Base-by-base conservation (phyloP, 805 yeast species). In the Candida silvicultrix region DNA sequence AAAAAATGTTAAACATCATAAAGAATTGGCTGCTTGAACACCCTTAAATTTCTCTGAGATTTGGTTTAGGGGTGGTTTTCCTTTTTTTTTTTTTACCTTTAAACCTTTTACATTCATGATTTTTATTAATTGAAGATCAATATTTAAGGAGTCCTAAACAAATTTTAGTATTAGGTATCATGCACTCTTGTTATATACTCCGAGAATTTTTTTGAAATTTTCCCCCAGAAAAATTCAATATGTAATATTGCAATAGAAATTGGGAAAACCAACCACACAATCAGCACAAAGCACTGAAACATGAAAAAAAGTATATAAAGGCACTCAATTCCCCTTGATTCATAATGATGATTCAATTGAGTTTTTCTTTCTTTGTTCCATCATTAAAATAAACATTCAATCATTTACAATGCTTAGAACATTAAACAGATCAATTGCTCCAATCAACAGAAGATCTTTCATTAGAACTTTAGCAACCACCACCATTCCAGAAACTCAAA, bases 401-500 rank as follows among this genome's bases (percentile, higher is more conserved):
- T 32, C 36, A 32, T n/a, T n/a, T 6, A 38, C 6, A 29, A 40
- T 40, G 42, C 18, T 23, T 14, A 40, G 43, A 40, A 40, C 43
- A 40, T 40, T 31, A 19, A 29, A 31, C 42, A 12, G 37, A 9
- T 15, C 44, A 34, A 41, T 32, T 39, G 46, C 39, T 37, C 39
- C 23, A 20, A 14, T 37, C 16, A 20, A 37, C 16, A 37, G 25
- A 37, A 20, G 16, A 37, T n/a, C 19, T 16, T 48, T 50, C 44
- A 38, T 50, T 43, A 47, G 59, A 41, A 46, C 47, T 28, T 46
- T 55, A 35, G 59, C 59, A 31, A 38, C 58, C 9, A 40, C 49
- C 12, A 20, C 50, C 6, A 65, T 77, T 49, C 81, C 81, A 50
- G 53, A 60, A 39, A 72, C 72, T 18, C 81, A 77, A 59, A 76